Conservation (phyloP, 2,329 filamentous ascomycete genomes). For the Penicillium aurantiogriseum region DNA sequence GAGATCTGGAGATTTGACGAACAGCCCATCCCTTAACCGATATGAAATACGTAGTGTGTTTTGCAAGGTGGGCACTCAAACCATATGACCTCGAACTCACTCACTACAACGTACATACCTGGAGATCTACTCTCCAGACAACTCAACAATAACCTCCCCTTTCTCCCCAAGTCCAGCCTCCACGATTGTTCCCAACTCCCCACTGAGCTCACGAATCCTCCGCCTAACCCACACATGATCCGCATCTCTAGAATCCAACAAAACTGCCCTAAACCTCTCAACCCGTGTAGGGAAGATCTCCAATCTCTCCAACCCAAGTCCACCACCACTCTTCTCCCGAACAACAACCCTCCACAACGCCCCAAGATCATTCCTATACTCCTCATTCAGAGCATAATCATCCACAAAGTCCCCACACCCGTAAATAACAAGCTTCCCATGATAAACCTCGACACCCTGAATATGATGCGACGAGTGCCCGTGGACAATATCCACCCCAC, state of each 20-base stretch:
- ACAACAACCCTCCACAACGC: constrained; percentile 41
- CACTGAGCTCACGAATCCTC: background rate
- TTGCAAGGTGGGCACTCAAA: background rate
- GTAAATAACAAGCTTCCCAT: constrained; percentile 39
- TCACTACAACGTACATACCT: background rate
- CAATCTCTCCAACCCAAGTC: constrained; percentile 24
- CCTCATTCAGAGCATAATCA: constrained; percentile 38
- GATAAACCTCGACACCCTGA: constrained; percentile 42
- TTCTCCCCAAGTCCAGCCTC: background rate
- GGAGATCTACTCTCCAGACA: background rate
- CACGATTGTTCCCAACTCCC: background rate
- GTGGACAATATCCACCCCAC: constrained; percentile 43
- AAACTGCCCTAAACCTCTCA: constrained; percentile 33
- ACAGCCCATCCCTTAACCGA: background rate
- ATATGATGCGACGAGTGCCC: constrained; percentile 45
- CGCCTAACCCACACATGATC: constrained; percentile 31
- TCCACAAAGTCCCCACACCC: constrained; percentile 47
- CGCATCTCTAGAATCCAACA: constrained; percentile 29
- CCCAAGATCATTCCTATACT: constrained; percentile 42
- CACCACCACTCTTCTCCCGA: constrained; percentile 4
- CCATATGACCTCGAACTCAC: background rate
- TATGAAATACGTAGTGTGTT: background rate
- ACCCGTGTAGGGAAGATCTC: constrained; percentile 41
- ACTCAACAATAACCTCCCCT: background rate
- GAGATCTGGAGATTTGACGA: background rate